Conservation (phyloP, 2,329 filamentous ascomycete genomes). For the Claviceps maximensis region DNA sequence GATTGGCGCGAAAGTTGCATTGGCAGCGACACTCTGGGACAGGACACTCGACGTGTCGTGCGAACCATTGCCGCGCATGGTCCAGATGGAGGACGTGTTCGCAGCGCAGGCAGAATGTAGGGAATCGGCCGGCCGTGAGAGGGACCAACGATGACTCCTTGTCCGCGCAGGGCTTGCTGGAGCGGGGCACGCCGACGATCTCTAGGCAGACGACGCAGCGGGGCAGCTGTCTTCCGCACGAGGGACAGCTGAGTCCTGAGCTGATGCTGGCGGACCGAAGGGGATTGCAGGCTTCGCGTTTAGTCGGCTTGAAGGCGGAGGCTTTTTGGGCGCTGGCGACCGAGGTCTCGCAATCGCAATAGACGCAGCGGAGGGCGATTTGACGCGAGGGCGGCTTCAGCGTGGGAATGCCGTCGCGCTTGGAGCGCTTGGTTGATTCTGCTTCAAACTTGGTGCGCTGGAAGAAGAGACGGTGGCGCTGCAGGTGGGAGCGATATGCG, state of each 20-base stretch:
- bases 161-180: constrained; percentile 38
- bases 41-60: constrained; percentile 50
- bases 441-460: constrained; percentile 67
- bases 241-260: constrained; percentile 51
- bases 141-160: constrained; percentile 36
- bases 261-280: constrained; percentile 43
- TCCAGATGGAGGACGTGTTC: constrained; percentile 56
- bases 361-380: constrained; percentile 62
- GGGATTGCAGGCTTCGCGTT: constrained; percentile 34
- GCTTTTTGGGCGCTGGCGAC: constrained; percentile 24
- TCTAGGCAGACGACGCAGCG: constrained; percentile 56
- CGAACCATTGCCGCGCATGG: constrained; percentile 55
- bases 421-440: constrained; percentile 57
- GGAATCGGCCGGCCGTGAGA: constrained; percentile 42
- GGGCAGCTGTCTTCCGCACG: constrained; percentile 52
- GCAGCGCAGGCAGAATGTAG: constrained; percentile 56
- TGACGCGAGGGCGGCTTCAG: constrained; percentile 54
- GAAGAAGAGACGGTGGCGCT: constrained; percentile 61
- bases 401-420: constrained; percentile 47
- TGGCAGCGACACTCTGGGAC: constrained; percentile 55
- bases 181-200: constrained; percentile 50
- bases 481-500: constrained; percentile 57
- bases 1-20: constrained; percentile 48
- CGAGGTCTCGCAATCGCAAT: constrained; percentile 53
- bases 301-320: not conserved